Conservation (phyloP, 495 filamentous ascomycete genomes). For the Neurospora sp. region DNA sequence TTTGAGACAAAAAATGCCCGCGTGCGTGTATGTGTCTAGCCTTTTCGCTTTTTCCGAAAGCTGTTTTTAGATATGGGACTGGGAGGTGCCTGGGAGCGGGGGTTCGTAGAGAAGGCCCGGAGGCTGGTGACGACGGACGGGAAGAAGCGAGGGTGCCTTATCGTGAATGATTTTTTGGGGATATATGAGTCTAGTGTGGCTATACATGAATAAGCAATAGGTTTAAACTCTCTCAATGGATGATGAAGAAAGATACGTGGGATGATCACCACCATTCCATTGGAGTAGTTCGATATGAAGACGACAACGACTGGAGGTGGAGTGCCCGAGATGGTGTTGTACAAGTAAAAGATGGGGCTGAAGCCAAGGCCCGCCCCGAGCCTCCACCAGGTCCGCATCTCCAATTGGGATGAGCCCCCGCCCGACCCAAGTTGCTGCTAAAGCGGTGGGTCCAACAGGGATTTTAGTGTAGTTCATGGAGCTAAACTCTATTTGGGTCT, state of each 20-base stretch:
- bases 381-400: neutral
- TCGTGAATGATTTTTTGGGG: neutral
- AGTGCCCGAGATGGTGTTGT: neutral
- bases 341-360: neutral
- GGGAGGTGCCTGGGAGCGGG: neutral
- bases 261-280: too few relatives aligned
- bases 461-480: neutral
- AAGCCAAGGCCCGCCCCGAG: neutral
- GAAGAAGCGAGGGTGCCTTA: neutral
- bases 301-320: neutral
- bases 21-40: neutral
- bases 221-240: too few relatives aligned
- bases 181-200: too few relatives aligned
- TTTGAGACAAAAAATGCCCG: neutral
- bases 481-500: neutral
- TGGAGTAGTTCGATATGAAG: neutral
- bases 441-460: too few relatives aligned
- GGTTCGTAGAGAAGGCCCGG: neutral
- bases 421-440: neutral
- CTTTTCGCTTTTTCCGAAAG: neutral
- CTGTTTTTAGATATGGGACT: neutral
- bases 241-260: too few relatives aligned
- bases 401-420: neutral
- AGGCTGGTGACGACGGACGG: neutral
- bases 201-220: too few relatives aligned